Conservation (phyloP, 192 early-diverging fungal species). For the Allomyces arbusculus region DNA sequence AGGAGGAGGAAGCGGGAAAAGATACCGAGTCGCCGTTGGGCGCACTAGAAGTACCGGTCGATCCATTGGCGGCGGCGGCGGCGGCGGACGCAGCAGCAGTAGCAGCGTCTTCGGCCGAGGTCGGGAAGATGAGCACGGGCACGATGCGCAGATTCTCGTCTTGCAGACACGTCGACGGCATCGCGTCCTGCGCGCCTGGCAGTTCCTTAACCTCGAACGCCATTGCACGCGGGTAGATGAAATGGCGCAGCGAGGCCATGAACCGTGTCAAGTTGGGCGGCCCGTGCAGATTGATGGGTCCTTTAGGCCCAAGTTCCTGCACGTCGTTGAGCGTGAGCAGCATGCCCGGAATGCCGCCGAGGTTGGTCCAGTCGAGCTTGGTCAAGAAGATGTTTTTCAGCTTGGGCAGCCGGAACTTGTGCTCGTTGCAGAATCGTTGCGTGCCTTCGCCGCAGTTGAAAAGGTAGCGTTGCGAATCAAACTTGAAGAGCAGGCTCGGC, state of each 20-base stretch:
- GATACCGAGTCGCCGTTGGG: neutral
- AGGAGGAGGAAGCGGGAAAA: constrained; percentile 7
- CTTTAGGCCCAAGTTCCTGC: constrained; percentile 23
- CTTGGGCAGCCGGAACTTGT: constrained; percentile 49
- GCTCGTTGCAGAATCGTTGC: constrained; percentile 65
- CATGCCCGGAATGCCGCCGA: constrained; percentile 65
- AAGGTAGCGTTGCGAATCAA: constrained; percentile 57
- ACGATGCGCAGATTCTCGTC: constrained; percentile 46
- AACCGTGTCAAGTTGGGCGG: constrained; percentile 62
- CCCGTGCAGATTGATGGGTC: constrained; percentile 38
- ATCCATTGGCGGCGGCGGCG: neutral
- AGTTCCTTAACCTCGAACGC: constrained; percentile 35
- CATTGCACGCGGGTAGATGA: constrained; percentile 44
- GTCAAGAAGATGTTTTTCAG: constrained; percentile 61
- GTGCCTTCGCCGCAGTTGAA: constrained; percentile 87
- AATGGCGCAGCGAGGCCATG: constrained; percentile 53
- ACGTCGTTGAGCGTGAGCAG: constrained; percentile 67
- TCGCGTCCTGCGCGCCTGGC: constrained; percentile 8
- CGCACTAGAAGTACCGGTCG: no score
- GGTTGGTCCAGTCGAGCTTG: constrained; percentile 56
- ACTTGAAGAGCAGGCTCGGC: constrained; percentile 52
- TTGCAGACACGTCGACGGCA: constrained; percentile 17
- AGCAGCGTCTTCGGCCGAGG: constrained; percentile 7
- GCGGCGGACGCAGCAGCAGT: no score
- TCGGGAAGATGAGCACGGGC: constrained; percentile 43